Evolutionary conservation across 257 asterid genomes (phyloP).

Genomic region (Parsonsia alboflavescens): DNA sequence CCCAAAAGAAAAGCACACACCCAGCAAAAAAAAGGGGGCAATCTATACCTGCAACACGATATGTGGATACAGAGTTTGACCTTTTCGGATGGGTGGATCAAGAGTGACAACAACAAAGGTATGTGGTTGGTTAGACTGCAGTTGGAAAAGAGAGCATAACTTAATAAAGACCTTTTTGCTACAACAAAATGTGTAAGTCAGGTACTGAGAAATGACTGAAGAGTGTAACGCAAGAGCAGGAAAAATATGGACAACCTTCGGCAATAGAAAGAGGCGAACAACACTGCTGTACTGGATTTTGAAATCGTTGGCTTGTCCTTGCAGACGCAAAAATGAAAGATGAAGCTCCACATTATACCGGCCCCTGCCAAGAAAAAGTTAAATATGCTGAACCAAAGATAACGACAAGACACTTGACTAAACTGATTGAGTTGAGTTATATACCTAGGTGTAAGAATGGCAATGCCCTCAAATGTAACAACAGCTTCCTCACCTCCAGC

Average conservation of each 20-base stretch:
- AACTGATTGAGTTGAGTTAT: neutral
- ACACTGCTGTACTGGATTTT: conserved; percentile 97
- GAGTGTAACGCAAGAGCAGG: neutral
- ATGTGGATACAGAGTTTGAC: conserved; percentile 94
- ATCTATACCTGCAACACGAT: conserved; percentile 85
- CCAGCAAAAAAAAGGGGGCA: conserved; percentile 6
- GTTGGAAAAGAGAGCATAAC: neutral
- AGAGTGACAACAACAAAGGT: conserved; percentile 88
- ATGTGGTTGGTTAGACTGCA: conserved; percentile 91
- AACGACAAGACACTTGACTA: conserved; percentile 2
- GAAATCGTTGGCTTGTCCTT: conserved; percentile 98
- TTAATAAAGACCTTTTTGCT: neutral
- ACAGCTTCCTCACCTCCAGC: conserved; percentile 96
- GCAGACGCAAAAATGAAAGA: conserved; percentile 86
- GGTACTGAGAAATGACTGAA: neutral
- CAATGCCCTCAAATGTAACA: conserved; percentile 84
- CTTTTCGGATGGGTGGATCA: conserved; percentile 98
- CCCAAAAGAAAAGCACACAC: neutral
- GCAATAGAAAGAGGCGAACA: conserved; percentile 86
- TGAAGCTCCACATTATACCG: conserved; percentile 90
- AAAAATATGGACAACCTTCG: conserved; percentile 56
- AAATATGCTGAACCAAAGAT: conserved; percentile 19
- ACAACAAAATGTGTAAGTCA: neutral
- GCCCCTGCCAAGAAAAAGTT: conserved; percentile 56
- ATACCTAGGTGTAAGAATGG: conserved; percentile 93